Base-by-base conservation (phyloP, 2,329 filamentous ascomycete species). In the Exophiala sideris region DNA sequence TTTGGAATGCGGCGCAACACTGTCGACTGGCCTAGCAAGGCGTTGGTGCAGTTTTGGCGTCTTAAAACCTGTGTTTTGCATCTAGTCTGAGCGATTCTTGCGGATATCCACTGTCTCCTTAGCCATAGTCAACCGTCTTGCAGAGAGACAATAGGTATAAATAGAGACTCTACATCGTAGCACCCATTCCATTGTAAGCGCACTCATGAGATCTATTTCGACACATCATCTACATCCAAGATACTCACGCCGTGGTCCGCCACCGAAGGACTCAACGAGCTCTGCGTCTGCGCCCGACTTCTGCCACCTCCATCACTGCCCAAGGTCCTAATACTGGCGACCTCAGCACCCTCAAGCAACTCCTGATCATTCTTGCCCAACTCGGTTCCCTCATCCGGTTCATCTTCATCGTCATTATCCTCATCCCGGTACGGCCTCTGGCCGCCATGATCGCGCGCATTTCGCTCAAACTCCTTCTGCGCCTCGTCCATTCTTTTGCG, bases 401-500 rank as follows among this genome's bases (percentile, higher is more conserved):
- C 74, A 10, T 74, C 71, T 18, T 74, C 76, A 34, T 77, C 78
- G 45, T 66, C 66, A 36, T 84, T 81, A 18, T 83, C 83, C 10
- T 88, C 86, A 2, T 62, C 57, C 12, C 54, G 35, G 32, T 59
- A 56, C 11, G 58, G 40, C 21, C 47, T 45, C 41, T 44, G 41
- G 11, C 54, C 57, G 88, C 87, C 0, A 86, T 86, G 0, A 77
- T 41, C 80, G 74, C 85, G 72, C 0, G 86, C 87, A 56, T 91
- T 91, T 71, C 86, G 87, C 71, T 96, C 92, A 61, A 96, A 75
- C 67, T 97, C 92, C 63, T 85, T 86, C 71, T 96, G 91, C 2
- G 92, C 92, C 68, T 99, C 94, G 59, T 99, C 92, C 87, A 97
- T 96, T 41, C 91, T 81, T 65, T 91, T 84, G 62, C 88, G 81